These are phyloP conservation scores for Cornus controversa DNA, from an alignment of 148 eudicot species.

Conservation along the genomic window DNA sequence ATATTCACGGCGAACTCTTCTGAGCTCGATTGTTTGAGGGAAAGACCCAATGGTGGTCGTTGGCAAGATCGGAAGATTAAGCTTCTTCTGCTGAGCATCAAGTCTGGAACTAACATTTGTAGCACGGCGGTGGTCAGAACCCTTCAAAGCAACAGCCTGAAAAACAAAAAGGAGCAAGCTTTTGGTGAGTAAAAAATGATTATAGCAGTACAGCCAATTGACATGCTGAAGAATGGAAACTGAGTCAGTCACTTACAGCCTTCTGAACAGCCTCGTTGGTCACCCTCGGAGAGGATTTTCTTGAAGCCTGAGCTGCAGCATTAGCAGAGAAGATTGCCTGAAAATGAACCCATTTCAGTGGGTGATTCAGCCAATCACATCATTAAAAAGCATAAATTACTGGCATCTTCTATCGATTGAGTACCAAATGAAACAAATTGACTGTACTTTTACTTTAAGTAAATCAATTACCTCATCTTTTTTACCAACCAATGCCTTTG, in stretches of 20 bases:
- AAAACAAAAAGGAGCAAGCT: conserved; percentile 4
- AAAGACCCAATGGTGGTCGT: conserved; percentile 98
- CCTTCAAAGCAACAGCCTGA: conserved; percentile 94
- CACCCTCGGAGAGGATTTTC: conserved; percentile 90
- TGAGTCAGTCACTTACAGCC: conserved; percentile 63
- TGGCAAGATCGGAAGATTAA: conserved; percentile 88
- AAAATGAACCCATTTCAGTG: conserved; percentile 7
- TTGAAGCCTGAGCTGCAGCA: conserved; percentile 83
- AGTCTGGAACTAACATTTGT: conserved; percentile 87
- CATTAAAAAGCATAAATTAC: neutral
- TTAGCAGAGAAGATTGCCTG: conserved; percentile 92
- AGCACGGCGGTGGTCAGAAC: conserved; percentile 91
- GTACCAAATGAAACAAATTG: neutral
- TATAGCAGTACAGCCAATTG: neutral
- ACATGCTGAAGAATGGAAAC: neutral
- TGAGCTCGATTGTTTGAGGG: conserved; percentile 90
- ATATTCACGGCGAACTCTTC: conserved; percentile 94
- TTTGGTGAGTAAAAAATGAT: neutral
- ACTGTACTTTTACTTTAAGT: neutral
- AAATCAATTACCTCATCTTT: conserved; percentile 67
- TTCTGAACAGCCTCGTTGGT: conserved; percentile 83
- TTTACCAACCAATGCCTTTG: conserved; percentile 81
- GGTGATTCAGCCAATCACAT: neutral
- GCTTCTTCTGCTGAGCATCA: conserved; percentile 96
- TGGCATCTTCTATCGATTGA: neutral